A percentile compares a stretch with the other conserved stretches of the same genome.
These are phyloP conservation scores for Perilla frutescens DNA, from an alignment of 257 asterid genomes.

Conservation along the genomic window DNA sequence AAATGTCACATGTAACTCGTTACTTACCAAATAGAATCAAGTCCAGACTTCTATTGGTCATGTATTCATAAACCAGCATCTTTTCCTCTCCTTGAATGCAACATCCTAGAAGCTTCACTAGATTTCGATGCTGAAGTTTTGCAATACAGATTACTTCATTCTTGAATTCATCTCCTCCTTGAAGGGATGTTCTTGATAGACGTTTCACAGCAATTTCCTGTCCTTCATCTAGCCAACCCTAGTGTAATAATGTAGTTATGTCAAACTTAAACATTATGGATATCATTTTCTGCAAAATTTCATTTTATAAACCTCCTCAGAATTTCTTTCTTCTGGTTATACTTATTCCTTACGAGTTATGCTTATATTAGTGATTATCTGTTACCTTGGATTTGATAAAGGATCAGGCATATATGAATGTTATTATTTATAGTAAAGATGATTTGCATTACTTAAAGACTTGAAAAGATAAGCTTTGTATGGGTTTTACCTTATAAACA, in stretches of 20 bases:
- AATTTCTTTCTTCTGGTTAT: too few species aligned
- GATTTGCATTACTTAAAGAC: too few species aligned
- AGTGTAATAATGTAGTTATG: too few species aligned
- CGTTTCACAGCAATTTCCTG: constrained; percentile 60
- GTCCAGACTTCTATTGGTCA: constrained; percentile 59
- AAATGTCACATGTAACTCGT: neutral
- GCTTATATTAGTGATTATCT: too few species aligned
- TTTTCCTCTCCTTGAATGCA: constrained; percentile 54
- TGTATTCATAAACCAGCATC: constrained; percentile 59
- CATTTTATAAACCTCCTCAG: too few species aligned
- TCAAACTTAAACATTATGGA: too few species aligned
- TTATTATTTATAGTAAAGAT: too few species aligned
- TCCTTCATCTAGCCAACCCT: constrained; percentile 51
- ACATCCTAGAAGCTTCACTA: constrained; percentile 63
- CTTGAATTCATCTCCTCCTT: constrained; percentile 61
- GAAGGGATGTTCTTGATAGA: constrained; percentile 50
- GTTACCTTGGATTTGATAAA: too few species aligned
- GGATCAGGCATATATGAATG: too few species aligned
- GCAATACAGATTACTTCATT: constrained; percentile 55
- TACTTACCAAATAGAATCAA: constrained; percentile 49
- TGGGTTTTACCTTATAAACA: constrained; percentile 35
- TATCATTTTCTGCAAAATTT: too few species aligned
- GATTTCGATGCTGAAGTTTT: constrained; percentile 66
- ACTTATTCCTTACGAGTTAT: too few species aligned
- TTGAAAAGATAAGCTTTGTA: too few species aligned